Percentiles rank a stretch among this genome's conserved stretches.
Evolutionary conservation across 768 basidiomycete genomes (phyloP).

Genomic region (Leucocoprinus sp.): DNA sequence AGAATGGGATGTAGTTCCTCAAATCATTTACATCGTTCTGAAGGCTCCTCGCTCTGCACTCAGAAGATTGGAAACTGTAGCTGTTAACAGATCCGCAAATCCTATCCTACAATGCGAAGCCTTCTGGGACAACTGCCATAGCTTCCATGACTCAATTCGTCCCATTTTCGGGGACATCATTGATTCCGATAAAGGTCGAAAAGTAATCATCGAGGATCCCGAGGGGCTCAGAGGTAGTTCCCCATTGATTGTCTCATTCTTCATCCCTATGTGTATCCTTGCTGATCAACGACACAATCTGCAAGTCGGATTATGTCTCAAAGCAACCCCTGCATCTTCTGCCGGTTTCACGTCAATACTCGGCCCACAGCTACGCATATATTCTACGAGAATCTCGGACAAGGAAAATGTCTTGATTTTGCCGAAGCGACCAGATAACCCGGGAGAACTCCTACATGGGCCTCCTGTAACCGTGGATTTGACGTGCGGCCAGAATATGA

Average conservation of each 20-base stretch:
- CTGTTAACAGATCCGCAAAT: constrained; percentile 19
- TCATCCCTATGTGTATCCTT: constrained; percentile 25
- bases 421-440: constrained; percentile 19
- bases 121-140: constrained; percentile 13
- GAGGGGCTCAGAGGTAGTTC: constrained; percentile 25
- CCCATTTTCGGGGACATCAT: constrained; percentile 24
- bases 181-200: constrained; percentile 6
- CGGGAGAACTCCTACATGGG: constrained; percentile 2
- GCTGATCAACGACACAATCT: constrained; percentile 14
- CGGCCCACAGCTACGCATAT: constrained; percentile 21
- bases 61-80: constrained; percentile 16
- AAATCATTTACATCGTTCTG: constrained; percentile 26
- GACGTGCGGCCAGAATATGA: no score
- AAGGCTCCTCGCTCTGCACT: constrained; percentile 25
- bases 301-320: constrained; percentile 22
- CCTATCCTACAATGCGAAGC: constrained; percentile 31
- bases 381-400: constrained; percentile 21
- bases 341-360: constrained; percentile 17
- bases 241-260: constrained; percentile 28
- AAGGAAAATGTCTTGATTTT: constrained; percentile 24
- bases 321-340: constrained; percentile 15
- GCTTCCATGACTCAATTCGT: constrained; percentile 28
- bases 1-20: constrained; percentile 24
- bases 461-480: not conserved
- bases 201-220: constrained; percentile 24